Percentiles rank a stretch among this genome's conserved stretches.
phyloP scores from a whole-genome alignment of 2,329 filamentous ascomycete species.

The Cercospora sp. region DNA sequence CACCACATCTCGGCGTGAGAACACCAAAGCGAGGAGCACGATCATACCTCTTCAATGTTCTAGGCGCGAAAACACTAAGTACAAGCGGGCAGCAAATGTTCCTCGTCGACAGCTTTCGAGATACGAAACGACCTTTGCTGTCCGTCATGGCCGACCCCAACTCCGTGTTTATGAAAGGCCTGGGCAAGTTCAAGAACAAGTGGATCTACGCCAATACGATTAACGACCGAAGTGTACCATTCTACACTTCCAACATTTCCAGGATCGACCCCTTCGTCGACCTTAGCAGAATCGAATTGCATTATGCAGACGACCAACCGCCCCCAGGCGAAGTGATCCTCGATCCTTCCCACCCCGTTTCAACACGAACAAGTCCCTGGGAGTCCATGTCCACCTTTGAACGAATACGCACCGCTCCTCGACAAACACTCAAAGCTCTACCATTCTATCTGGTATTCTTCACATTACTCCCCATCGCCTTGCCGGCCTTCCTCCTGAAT shows the following conservation, averaged over 20 bases:
- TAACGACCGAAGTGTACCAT: slow-evolving; percentile 79
- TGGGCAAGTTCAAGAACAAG: slow-evolving; percentile 73
- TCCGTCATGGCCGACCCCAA: slow-evolving; percentile 77
- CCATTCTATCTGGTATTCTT: slow-evolving; percentile 66
- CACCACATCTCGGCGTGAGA: slow-evolving; percentile 64
- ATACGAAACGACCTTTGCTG: slow-evolving; percentile 77
- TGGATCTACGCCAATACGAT: slow-evolving; percentile 82
- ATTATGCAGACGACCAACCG: slow-evolving; percentile 69
- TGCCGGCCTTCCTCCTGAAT: slow-evolving; percentile 72
- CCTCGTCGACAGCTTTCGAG: slow-evolving; percentile 79
- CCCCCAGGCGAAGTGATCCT: slow-evolving; percentile 72
- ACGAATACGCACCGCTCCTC: slow-evolving; percentile 25
- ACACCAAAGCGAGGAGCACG: slow-evolving; percentile 47
- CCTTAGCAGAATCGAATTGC: slow-evolving; percentile 65
- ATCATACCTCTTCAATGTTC: slow-evolving; percentile 65
- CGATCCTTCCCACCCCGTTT: slow-evolving; percentile 64
- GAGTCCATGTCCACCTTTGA: slow-evolving; percentile 27
- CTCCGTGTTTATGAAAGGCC: slow-evolving; percentile 80
- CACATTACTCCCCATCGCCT: slow-evolving; percentile 72
- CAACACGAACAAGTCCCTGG: slow-evolving; percentile 39
- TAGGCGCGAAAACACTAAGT: slow-evolving; percentile 78
- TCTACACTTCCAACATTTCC: slow-evolving; percentile 79
- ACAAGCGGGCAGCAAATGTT: slow-evolving; percentile 86
- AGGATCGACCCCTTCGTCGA: slow-evolving; percentile 76
- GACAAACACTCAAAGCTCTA: slow-evolving; percentile 52